These are phyloP conservation scores for Fusarium citri DNA, from an alignment of 2,329 filamentous ascomycete genomes.

Conservation along the genomic window DNA sequence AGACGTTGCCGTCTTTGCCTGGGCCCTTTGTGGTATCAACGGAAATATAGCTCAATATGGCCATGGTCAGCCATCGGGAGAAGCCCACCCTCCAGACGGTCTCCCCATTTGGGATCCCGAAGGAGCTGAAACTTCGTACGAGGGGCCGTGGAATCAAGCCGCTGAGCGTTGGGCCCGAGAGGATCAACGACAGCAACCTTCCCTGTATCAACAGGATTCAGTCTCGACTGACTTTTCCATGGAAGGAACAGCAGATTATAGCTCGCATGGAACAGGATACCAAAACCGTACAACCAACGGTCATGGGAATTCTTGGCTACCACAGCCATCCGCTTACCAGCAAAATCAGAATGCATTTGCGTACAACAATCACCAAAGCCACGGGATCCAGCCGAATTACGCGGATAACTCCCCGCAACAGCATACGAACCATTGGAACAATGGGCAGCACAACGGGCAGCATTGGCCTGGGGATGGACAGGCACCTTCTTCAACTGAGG, in stretches of 20 bases:
- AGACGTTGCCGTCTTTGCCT: slow-evolving; percentile 89
- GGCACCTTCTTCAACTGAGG: slow-evolving; percentile 25
- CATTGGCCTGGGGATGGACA: slow-evolving; percentile 9
- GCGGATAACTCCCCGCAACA: neutral
- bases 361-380: slow-evolving; percentile 18
- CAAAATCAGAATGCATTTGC: slow-evolving; percentile 32
- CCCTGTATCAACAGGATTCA: slow-evolving; percentile 2
- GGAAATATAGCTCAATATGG: slow-evolving; percentile 75
- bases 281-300: slow-evolving; percentile 11
- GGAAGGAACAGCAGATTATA: slow-evolving; percentile 1
- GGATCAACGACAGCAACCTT: slow-evolving; percentile 12
- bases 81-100: slow-evolving; percentile 64
- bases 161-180: slow-evolving; percentile 36
- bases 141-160: slow-evolving; percentile 45
- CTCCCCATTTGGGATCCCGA: slow-evolving; percentile 46
- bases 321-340: slow-evolving; percentile 23
- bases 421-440: slow-evolving; percentile 6
- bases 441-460: slow-evolving; percentile 15
- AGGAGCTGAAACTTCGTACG: slow-evolving; percentile 27
- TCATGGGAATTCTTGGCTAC: slow-evolving; percentile 16
- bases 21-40: slow-evolving; percentile 86
- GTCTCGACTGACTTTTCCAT: slow-evolving; percentile 6
- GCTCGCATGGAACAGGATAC: slow-evolving; percentile 6
- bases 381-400: neutral
- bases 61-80: slow-evolving; percentile 70